phyloP scores from a whole-genome alignment of 78 protist species.

The Planoprotostelium fungivorum region DNA sequence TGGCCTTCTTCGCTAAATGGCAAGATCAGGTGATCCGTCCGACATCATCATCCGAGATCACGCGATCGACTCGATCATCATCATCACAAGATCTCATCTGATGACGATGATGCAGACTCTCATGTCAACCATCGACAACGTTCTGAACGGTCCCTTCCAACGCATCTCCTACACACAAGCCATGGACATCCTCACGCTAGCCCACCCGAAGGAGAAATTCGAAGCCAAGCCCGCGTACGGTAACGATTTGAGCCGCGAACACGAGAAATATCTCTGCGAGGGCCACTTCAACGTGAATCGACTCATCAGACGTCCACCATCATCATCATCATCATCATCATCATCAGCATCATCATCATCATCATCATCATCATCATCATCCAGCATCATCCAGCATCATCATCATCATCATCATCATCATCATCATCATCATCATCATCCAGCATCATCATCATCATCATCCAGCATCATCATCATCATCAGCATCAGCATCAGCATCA shows the following conservation, averaged over 20 bases:
- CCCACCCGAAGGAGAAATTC: background rate
- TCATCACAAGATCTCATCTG: background rate
- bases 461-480: no score
- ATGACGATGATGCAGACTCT: slow-evolving; percentile 11
- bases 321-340: no score
- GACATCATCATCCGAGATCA: background rate
- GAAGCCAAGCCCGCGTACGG: slow-evolving; percentile 39
- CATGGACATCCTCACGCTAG: slow-evolving; percentile 30
- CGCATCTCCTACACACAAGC: slow-evolving; percentile 75
- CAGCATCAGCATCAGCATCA: no score
- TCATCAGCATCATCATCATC: no score
- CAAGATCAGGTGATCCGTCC: background rate
- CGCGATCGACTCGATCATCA: background rate
- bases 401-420: no score
- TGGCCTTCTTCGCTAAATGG: slow-evolving; percentile 27
- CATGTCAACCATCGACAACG: slow-evolving; percentile 13
- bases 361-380: no score
- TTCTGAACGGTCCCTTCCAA: slow-evolving; percentile 12
- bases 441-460: no score
- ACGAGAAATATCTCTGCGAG: slow-evolving; percentile 72
- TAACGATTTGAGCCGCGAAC: slow-evolving; percentile 73
- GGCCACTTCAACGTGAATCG: background rate
- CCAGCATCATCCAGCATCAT: no score
- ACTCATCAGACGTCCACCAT: background rate
- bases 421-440: no score